These are phyloP conservation scores for Aspergillus haitiensis DNA, from an alignment of 495 filamentous ascomycete genomes.

Conservation along the genomic window DNA sequence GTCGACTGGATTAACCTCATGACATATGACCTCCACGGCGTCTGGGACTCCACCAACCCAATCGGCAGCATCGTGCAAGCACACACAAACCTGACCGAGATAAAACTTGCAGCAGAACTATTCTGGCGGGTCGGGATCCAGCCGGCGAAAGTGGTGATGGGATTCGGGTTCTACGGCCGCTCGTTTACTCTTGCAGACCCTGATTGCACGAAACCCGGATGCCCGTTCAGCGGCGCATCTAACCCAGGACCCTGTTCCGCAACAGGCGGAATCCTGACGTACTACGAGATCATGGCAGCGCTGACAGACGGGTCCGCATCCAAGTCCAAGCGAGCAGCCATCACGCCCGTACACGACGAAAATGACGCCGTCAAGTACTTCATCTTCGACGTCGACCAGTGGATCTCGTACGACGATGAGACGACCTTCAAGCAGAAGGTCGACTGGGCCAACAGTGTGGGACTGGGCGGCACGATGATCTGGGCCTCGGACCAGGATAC, in stretches of 20 bases:
- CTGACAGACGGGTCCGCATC: constrained; percentile 4
- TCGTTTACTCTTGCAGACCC: constrained; percentile 27
- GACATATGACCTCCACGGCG: constrained; percentile 50
- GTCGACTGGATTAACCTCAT: constrained; percentile 60
- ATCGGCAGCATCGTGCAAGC: constrained; percentile 20
- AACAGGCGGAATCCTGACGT: not conserved
- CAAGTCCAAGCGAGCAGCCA: not conserved
- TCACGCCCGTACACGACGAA: constrained; percentile 15
- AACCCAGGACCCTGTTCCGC: not conserved
- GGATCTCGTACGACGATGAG: constrained; percentile 49
- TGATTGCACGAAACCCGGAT: constrained; percentile 25
- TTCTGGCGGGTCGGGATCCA: constrained; percentile 37
- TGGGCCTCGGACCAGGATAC: constrained; percentile 23
- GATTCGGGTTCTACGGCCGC: constrained; percentile 43
- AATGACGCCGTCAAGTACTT: constrained; percentile 37
- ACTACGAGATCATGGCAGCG: constrained; percentile 2
- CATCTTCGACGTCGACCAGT: constrained; percentile 40
- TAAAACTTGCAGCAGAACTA: constrained; percentile 30
- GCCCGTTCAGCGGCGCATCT: constrained; percentile 20
- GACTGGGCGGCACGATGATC: constrained; percentile 29
- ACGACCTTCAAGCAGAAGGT: constrained; percentile 44
- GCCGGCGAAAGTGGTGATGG: constrained; percentile 40
- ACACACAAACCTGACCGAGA: constrained; percentile 44
- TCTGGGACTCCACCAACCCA: constrained; percentile 28
- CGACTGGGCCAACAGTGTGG: constrained; percentile 35